Conservation (phyloP, 768 basidiomycete species). For the Mycena filopes region DNA sequence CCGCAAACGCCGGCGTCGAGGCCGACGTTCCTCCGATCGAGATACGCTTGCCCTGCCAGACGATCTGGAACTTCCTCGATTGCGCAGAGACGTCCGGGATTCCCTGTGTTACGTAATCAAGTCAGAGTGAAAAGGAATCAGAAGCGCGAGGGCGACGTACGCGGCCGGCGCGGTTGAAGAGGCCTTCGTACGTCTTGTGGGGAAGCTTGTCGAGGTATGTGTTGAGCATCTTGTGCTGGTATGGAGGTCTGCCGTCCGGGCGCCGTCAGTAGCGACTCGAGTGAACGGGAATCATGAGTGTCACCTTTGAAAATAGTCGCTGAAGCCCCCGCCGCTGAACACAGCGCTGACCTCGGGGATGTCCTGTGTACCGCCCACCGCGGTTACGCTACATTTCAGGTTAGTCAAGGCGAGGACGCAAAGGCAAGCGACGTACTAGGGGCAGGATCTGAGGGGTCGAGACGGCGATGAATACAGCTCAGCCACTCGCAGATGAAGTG, state of each 20-base stretch:
- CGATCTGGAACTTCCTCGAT: constrained; percentile 58
- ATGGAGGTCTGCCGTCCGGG: constrained; percentile 52
- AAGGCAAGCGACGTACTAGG: constrained; percentile 52
- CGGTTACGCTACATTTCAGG: constrained; percentile 62
- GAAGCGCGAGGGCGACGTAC: constrained; percentile 43
- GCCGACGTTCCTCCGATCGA: constrained; percentile 73
- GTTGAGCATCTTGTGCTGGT: constrained; percentile 59
- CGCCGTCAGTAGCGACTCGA: background rate
- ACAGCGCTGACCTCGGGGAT: constrained; percentile 68
- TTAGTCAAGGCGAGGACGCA: background rate
- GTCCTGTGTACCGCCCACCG: constrained; percentile 72
- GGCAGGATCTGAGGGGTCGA: constrained; percentile 45
- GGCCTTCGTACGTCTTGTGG: constrained; percentile 61
- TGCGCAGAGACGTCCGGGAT: constrained; percentile 78
- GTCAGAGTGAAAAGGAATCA: background rate
- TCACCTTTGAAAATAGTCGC: constrained; percentile 62
- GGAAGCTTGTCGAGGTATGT: constrained; percentile 58
- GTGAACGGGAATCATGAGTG: background rate
- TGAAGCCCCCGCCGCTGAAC: constrained; percentile 83
- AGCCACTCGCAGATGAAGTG: background rate
- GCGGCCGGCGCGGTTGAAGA: constrained; percentile 70
- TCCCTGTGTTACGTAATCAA: constrained; percentile 46
- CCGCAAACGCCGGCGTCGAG: constrained; percentile 71
- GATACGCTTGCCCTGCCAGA: constrained; percentile 49
- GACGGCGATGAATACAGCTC: background rate